Percentiles rank a stretch among this genome's conserved stretches.
Conservation (phyloP, 345 rosid genomes). For the Cochlearia excelsa region DNA sequence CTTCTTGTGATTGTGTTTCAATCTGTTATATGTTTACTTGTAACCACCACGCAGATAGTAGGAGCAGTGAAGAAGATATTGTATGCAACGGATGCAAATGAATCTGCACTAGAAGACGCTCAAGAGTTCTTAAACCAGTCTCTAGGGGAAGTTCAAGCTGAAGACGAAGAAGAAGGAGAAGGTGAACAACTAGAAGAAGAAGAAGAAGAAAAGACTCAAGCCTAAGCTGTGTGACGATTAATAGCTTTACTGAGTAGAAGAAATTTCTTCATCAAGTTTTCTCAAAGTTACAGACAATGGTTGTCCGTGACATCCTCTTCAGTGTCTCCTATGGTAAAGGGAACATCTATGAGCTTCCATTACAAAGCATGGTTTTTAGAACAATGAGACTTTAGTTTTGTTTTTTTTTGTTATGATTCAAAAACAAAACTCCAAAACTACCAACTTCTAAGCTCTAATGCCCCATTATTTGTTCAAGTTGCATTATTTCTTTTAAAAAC, state of each 20-base stretch:
- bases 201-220: slow-evolving; percentile 11
- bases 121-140: slow-evolving; percentile 51
- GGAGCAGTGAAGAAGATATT: slow-evolving; percentile 75
- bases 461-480: no score
- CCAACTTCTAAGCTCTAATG: no score
- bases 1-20: no score
- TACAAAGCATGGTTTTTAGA: no score
- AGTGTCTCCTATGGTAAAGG: no score
- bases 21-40: background rate
- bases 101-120: slow-evolving; percentile 74
- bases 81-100: slow-evolving; percentile 71
- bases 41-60: slow-evolving; percentile 58
- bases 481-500: slow-evolving; percentile 42
- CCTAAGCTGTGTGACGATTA: slow-evolving; percentile 10
- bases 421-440: no score
- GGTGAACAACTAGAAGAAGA: slow-evolving; percentile 10
- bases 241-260: slow-evolving; percentile 13
- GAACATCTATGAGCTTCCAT: no score
- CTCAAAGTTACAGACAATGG: slow-evolving; percentile 9
- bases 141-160: slow-evolving; percentile 31
- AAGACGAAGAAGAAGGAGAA: slow-evolving; percentile 31
- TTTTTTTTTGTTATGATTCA: no score
- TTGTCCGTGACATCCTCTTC: no score
- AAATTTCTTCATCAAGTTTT: background rate
- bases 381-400: no score